Conservation (phyloP, 1,139 yeast genomes). For the Sugiyamaella paludigena region DNA sequence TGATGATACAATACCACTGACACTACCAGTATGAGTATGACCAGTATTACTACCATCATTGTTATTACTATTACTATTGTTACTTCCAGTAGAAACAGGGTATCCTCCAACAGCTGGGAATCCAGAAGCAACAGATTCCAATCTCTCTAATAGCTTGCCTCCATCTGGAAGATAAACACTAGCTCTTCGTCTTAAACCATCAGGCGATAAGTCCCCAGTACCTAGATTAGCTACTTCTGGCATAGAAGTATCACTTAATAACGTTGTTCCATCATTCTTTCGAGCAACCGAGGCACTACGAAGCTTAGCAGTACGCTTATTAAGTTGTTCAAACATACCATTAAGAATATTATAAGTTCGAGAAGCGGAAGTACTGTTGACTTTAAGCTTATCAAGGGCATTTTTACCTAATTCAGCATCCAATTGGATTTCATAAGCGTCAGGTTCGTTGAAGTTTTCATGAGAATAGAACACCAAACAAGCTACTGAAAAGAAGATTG, state of each 20-base stretch:
- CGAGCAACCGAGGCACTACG: not conserved
- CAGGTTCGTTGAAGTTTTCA: conserved; percentile 62
- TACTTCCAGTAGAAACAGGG: not conserved
- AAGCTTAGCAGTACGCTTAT: conserved; percentile 40
- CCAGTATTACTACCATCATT: not conserved
- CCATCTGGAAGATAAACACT: conserved; percentile 10
- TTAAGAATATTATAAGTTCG: conserved; percentile 78
- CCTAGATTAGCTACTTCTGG: conserved; percentile 15
- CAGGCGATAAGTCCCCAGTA: conserved; percentile 11
- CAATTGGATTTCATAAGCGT: conserved; percentile 51
- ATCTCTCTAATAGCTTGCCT: conserved; percentile 10
- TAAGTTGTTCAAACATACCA: conserved; percentile 73
- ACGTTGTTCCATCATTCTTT: not conserved
- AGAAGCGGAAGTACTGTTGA: conserved; percentile 72
- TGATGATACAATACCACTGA: not conserved
- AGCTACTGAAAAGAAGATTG: conserved; percentile 89
- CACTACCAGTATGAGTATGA: not conserved
- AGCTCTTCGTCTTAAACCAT: conserved; percentile 9
- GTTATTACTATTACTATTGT: not conserved
- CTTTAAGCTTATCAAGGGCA: conserved; percentile 68
- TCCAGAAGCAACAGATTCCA: conserved; percentile 10
- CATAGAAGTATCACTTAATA: conserved; percentile 1
- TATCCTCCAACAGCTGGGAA: conserved; percentile 10
- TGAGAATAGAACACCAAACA: conserved; percentile 82
- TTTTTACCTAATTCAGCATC: conserved; percentile 83